These are phyloP conservation scores for Heimioporus sp. DNA, from an alignment of 768 basidiomycete genomes.

Conservation along the genomic window DNA sequence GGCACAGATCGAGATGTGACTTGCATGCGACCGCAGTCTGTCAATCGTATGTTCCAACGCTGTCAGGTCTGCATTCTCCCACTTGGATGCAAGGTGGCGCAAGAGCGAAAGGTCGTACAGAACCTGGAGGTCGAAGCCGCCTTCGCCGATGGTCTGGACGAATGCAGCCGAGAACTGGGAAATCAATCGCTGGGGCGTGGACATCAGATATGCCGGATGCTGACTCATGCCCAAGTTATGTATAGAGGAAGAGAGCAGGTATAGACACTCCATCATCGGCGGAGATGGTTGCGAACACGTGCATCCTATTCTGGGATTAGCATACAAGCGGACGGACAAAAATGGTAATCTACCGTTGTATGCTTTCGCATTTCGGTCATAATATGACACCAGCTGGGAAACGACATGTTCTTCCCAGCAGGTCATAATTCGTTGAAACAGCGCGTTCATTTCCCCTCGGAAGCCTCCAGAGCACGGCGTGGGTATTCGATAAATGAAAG, in stretches of 20 bases:
- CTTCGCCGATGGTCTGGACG: constrained; percentile 31
- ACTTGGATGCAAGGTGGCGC: constrained; percentile 37
- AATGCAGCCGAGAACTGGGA: constrained; percentile 34
- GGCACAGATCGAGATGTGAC: constrained; percentile 4
- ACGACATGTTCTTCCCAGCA: constrained; percentile 54
- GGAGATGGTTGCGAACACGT: constrained; percentile 46
- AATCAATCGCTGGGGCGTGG: constrained; percentile 40
- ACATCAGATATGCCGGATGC: constrained; percentile 33
- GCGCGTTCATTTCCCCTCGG: constrained; percentile 35
- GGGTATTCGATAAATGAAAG: constrained; percentile 3
- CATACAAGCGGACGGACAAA: constrained; percentile 3
- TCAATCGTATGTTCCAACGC: constrained; percentile 29
- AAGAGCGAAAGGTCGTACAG: constrained; percentile 52
- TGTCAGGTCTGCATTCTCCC: constrained; percentile 16
- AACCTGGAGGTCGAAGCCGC: constrained; percentile 29
- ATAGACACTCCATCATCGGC: constrained; percentile 51
- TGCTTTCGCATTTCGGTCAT: constrained; percentile 9
- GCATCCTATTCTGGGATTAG: constrained; percentile 18
- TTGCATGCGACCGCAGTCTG: constrained; percentile 27
- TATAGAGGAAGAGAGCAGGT: constrained; percentile 50
- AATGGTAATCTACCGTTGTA: constrained; percentile 9
- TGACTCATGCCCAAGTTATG: constrained; percentile 53
- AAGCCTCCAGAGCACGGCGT: constrained; percentile 43
- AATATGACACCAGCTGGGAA: constrained; percentile 21
- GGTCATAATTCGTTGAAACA: constrained; percentile 48